Percentiles rank a stretch among this genome's conserved stretches.
phyloP scores from a whole-genome alignment of 2,329 filamentous ascomycete species.

The Paracamarosporium sp. region DNA sequence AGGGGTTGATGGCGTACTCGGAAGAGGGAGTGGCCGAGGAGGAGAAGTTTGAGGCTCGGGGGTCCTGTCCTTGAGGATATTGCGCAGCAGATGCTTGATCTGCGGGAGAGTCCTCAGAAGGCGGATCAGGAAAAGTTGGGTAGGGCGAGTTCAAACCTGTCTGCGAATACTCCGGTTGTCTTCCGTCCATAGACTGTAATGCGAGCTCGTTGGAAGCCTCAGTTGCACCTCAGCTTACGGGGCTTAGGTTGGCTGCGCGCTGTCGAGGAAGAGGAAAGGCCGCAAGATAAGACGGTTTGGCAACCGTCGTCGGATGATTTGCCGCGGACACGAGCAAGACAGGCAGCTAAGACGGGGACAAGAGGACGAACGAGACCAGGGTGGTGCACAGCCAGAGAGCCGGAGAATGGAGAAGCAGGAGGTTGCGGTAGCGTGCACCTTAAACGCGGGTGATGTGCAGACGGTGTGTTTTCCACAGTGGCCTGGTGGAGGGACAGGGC shows the following conservation, averaged over 20 bases:
- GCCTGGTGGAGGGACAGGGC: constrained; percentile 44
- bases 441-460: constrained; percentile 59
- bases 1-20: constrained; percentile 83
- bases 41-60: constrained; percentile 74
- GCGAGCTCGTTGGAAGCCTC: constrained; percentile 36
- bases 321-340: constrained; percentile 42
- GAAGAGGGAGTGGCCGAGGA: constrained; percentile 84
- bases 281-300: constrained; percentile 56
- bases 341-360: constrained; percentile 37
- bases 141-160: constrained; percentile 64
- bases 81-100: constrained; percentile 94
- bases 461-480: constrained; percentile 47
- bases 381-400: constrained; percentile 44
- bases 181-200: constrained; percentile 61
- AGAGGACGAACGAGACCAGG: constrained; percentile 37
- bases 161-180: constrained; percentile 60
- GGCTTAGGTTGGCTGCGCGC: constrained; percentile 48
- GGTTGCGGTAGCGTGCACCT: constrained; percentile 51
- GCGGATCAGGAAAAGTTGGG: constrained; percentile 62
- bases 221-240: constrained; percentile 43
- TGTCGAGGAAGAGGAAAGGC: constrained; percentile 51
- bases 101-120: constrained; percentile 85
- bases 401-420: constrained; percentile 42
- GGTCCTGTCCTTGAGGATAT: constrained; percentile 83
- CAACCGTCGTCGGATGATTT: constrained; percentile 46